phyloP scores from a whole-genome alignment of 139 green algal genomes.

The Pleodorina starrii region DNA sequence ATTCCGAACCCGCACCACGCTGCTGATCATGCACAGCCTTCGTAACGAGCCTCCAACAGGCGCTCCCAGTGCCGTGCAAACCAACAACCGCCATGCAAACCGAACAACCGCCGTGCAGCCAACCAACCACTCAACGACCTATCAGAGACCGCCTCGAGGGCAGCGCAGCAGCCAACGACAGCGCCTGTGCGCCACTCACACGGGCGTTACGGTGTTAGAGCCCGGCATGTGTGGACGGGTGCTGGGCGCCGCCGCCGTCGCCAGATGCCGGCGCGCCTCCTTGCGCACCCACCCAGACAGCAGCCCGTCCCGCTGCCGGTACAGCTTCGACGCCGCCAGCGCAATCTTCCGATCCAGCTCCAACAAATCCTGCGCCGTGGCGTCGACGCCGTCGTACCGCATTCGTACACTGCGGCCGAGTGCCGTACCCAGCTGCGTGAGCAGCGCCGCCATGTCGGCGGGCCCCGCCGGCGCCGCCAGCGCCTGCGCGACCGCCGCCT shows the following conservation, averaged over 20 bases:
- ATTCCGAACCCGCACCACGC: no score
- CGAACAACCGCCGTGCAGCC: not conserved
- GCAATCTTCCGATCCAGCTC: constrained; percentile 48
- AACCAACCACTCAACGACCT: not conserved
- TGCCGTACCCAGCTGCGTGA: constrained; percentile 22
- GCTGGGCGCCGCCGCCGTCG: not conserved
- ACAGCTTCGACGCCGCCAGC: constrained; percentile 21
- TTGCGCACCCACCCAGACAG: constrained; percentile 11
- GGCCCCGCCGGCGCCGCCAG: not conserved
- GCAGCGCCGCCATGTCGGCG: constrained; percentile 24
- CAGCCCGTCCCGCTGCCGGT: constrained; percentile 21
- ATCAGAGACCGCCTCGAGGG: not conserved
- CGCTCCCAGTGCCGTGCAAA: no score
- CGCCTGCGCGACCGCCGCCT: not conserved
- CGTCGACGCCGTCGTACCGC: constrained; percentile 31
- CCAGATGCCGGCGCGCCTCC: constrained; percentile 36
- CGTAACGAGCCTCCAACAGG: no score
- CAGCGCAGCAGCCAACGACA: not conserved
- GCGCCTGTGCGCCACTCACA: not conserved
- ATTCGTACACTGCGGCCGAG: constrained; percentile 27
- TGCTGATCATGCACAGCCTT: no score
- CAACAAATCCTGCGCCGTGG: constrained; percentile 13
- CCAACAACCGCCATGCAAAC: not conserved
- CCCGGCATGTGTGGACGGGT: not conserved
- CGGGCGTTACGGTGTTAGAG: not conserved